Evolutionary conservation across 768 basidiomycete genomes (phyloP), one percentile per base, ranked within the genome.

Genomic region (Termitomyces sp.): DNA sequence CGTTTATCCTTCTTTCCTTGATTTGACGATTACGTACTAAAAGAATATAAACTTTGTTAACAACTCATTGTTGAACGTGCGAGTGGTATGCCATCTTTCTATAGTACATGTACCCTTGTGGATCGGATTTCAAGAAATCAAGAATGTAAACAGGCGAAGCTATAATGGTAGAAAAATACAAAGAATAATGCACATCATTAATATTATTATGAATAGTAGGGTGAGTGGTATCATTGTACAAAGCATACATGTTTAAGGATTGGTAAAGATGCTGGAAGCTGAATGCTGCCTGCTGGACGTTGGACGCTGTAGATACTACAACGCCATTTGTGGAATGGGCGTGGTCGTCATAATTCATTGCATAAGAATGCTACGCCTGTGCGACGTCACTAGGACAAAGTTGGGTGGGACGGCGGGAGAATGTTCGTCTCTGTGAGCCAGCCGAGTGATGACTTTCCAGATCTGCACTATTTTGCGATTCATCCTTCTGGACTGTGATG

Each of bases 391-490:
- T 58, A 87, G 74, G 63, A 86, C 77, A 67, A 87, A 87, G 66
- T 84, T 85, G 24, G 78, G 76, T 31, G 81, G 78, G 49, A 85
- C 72, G 64, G 80, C 66, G 3, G 86, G 84, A 5, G 77, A 74
- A 42, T 82, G 79, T 26, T 79, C 76, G 34, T 72, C 73, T 54
- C 76, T 83, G 60, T 81, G 82, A 33, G 81, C 76, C 31, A 73
- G 71, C 24, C 76, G 72, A 26, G 84, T 86, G 64, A 87, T 69
- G 39, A 76, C 70, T 65, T 88, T 88, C 86, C 86, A 88, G 10
- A 78, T 74, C 44, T 75, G 72, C 54, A 87, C 69, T 59, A 86
- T 70, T 66, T 80, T 82, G 55, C 86, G 84, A 64, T 84, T 79
- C 57, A 88, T 12, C 46, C 68, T 68, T 59, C 82, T 84, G 13